Evolutionary conservation across 306 rosid species (phyloP), one percentile per base, ranked within the genome.

Genomic region (Trifolium dubium): DNA sequence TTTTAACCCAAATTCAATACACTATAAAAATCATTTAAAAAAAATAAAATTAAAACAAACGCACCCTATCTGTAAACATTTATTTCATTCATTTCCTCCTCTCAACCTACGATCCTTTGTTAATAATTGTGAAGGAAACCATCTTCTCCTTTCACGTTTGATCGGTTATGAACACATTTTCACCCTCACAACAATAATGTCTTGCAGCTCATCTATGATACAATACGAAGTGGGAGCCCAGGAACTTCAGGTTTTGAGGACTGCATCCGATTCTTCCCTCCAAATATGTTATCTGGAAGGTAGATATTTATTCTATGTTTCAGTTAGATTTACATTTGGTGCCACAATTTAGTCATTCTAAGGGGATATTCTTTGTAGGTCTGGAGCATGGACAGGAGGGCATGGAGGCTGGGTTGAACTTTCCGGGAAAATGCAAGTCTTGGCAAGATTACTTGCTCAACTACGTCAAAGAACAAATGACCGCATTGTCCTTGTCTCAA

Each of bases 181-280:
- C 58, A 51, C 79, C 58, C 84, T 85, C 28, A 83, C 62, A 31
- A 64, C 76, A 9, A 56, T 83, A 29, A 72, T 71, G 35, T 83
- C 64, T 76, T 89, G 89, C 73, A 93, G 98, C 96, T 93, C 67
- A 93, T 93, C 47, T 93, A 88, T 64, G 98, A 93, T 74, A 91
- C 97, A 37, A 81, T 91, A 51, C 81, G 72, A 82, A 84, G 90
- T 77, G 97, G 96, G 62, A 88, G 88, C 75, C 91, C 96, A 64
- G 98, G 98, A 80, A 91, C 97, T 69, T 88, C 97, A 43, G 98
- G 92, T 72, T 91, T 93, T 87, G 97, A 93, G 90, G 90, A 88
- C 63, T 93, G 98, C 77, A 85, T 91, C 74, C 94, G 89, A 60
- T 88, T 93, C 80, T 93, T 93, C 79, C 98, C 98, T 10, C 85